These are phyloP conservation scores for Epichloe scottii DNA, from an alignment of 2,329 filamentous ascomycete species.

Conservation along the genomic window DNA sequence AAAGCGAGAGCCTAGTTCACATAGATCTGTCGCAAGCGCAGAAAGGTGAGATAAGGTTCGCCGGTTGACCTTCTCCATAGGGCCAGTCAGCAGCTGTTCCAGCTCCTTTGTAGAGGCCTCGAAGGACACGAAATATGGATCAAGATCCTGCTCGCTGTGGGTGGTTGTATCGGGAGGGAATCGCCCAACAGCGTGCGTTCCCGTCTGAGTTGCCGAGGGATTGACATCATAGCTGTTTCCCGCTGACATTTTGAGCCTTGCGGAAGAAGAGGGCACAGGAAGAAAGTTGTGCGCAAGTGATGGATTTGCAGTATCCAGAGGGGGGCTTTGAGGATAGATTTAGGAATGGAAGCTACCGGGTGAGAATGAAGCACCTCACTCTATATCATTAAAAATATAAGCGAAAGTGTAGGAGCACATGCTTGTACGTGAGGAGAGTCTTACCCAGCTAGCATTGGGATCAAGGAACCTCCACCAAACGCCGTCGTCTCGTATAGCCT, in stretches of 20 bases:
- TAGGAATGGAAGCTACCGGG: slow-evolving; percentile 81
- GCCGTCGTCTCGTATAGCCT: slow-evolving; percentile 79
- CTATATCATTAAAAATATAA: slow-evolving; percentile 29
- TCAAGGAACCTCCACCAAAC: slow-evolving; percentile 98
- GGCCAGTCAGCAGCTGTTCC: slow-evolving; percentile 75
- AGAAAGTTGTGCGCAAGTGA: slow-evolving; percentile 76
- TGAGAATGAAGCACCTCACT: slow-evolving; percentile 91
- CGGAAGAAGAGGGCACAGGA: slow-evolving; percentile 71
- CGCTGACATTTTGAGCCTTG: slow-evolving; percentile 60
- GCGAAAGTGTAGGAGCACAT: slow-evolving; percentile 10
- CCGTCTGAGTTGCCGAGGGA: slow-evolving; percentile 25
- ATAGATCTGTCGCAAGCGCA: slow-evolving; percentile 72
- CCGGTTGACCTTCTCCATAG: slow-evolving; percentile 94
- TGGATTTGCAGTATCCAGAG: slow-evolving; percentile 86
- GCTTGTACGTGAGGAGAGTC: slow-evolving; percentile 8
- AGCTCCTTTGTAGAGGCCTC: slow-evolving; percentile 86
- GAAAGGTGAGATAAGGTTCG: slow-evolving; percentile 77
- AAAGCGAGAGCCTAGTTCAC: slow-evolving; percentile 87
- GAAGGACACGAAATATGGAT: slow-evolving; percentile 91
- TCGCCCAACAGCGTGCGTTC: slow-evolving; percentile 54
- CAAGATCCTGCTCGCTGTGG: slow-evolving; percentile 77
- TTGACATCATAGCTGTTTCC: slow-evolving; percentile 22
- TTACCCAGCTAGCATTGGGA: slow-evolving; percentile 95
- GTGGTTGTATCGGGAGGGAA: slow-evolving; percentile 71
- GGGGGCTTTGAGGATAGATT: slow-evolving; percentile 89